Percentiles rank a stretch among this genome's conserved stretches.
Evolutionary conservation across 371 early-diverging fungal genomes (phyloP).

Genomic region (Saksenaea vasiformis): DNA sequence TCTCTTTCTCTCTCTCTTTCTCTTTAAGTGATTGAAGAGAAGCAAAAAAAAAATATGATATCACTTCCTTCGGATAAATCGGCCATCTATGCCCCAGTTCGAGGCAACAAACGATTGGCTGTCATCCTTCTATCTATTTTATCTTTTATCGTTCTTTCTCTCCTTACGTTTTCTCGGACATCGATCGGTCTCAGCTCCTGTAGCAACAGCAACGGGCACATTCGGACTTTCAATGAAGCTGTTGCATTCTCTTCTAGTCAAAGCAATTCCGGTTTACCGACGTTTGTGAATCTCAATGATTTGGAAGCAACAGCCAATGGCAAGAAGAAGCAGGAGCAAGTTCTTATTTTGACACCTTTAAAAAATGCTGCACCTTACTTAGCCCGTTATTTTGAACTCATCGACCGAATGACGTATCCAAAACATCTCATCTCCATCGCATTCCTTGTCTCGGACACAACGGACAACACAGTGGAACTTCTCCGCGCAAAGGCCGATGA

Average conservation of each 20-base stretch:
- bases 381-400: slow-evolving; percentile 58
- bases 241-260: slow-evolving; percentile 21
- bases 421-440: slow-evolving; percentile 57
- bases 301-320: slow-evolving; percentile 23
- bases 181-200: background rate
- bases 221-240: slow-evolving; percentile 29
- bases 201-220: background rate
- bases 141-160: slow-evolving; percentile 24
- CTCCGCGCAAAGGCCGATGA: slow-evolving; percentile 38
- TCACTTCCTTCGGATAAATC: slow-evolving; percentile 27
- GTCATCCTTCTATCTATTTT: slow-evolving; percentile 28
- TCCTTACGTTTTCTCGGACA: slow-evolving; percentile 2
- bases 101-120: slow-evolving; percentile 38
- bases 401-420: slow-evolving; percentile 54
- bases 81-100: slow-evolving; percentile 23
- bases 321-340: slow-evolving; percentile 32
- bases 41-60: background rate
- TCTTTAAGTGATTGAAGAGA: background rate
- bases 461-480: slow-evolving; percentile 48
- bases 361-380: slow-evolving; percentile 59
- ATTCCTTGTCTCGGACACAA: slow-evolving; percentile 63
- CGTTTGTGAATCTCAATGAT: slow-evolving; percentile 20
- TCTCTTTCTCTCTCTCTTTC: background rate
- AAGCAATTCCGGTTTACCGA: background rate
- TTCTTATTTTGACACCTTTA: slow-evolving; percentile 58